Base-by-base conservation (phyloP, 805 yeast genomes). In the Saturnispora zaruensis region DNA sequence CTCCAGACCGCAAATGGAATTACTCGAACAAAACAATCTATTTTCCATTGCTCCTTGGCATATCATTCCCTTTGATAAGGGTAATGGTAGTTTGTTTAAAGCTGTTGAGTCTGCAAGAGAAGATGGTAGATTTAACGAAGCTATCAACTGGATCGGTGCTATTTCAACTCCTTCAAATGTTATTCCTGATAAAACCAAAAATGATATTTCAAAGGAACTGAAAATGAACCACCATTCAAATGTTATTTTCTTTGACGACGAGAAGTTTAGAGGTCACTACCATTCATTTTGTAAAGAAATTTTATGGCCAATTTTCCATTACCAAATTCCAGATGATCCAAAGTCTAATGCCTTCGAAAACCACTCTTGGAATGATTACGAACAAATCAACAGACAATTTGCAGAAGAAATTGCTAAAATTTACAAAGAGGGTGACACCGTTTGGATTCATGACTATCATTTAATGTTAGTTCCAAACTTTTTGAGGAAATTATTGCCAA, bases 381-480 rank as follows among this genome's bases (percentile, higher is more conserved):
- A 78, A 56, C 67, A 72, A 1, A 73, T 91, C 54, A 93, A 93
- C 60, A 87, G 82, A 63, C 65, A 77, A 42, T 76, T 90, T 59
- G 97, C 98, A 0, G 86, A 89, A 49, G 78, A 77, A 55, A 74
- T 91, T 43, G 77, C 84, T 2, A 76, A 74, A 34, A 68, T 72
- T 1, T 90, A 91, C 65, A 78, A 81, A 57, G 75, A 75, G 0
- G 88, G 85, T 40, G 96, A 91, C 63, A 71, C 79, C 38, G 75
- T 91, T 52, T 93, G 98, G 98, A 74, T 91, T 48, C 96, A 91
- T 64, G 99, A 91, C 66, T 91, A 91, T 63, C 98, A 93, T 67
- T 71, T 91, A 53, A 73, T 93, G 69, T 69, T 91, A 41, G 87
- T 90, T 2, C 97, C 98, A 0, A 75, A 74, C 49, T 82, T 91